Evolutionary conservation across 441 rosid genomes (phyloP).

Genomic region (Flueggea neowawraea): DNA sequence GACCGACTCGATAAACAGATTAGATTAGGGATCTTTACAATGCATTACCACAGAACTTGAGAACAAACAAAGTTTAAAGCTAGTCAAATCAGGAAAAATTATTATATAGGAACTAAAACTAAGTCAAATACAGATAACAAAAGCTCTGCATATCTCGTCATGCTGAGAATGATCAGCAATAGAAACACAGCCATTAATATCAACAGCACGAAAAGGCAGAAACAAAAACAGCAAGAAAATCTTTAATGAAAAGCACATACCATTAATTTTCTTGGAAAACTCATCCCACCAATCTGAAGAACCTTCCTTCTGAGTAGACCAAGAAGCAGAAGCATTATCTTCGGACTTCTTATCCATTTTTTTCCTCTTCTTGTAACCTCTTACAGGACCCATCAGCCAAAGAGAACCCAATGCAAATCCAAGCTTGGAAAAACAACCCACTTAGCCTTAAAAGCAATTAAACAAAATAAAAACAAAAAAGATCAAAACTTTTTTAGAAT

Average conservation of each 20-base stretch:
- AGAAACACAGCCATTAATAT: constrained; percentile 13
- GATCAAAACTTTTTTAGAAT: constrained; percentile 17
- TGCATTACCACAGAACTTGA: constrained; percentile 11
- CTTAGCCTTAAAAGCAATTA: constrained; percentile 2
- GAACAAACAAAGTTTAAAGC: constrained; percentile 10
- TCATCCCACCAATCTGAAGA: constrained; percentile 58
- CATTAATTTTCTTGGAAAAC: constrained; percentile 44
- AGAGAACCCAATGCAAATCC: constrained; percentile 26
- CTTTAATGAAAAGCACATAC: constrained; percentile 24
- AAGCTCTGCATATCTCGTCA: constrained; percentile 3
- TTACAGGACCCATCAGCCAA: constrained; percentile 47
- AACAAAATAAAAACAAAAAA: constrained; percentile 13
- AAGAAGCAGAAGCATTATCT: constrained; percentile 37
- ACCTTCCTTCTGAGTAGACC: constrained; percentile 42
- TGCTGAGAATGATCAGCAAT: constrained; percentile 18
- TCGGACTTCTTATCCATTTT: constrained; percentile 37
- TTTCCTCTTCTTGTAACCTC: constrained; percentile 46
- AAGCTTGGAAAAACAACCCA: constrained; percentile 22
- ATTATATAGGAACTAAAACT: not conserved
- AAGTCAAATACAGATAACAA: constrained; percentile 13
- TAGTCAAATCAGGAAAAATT: constrained; percentile 7
- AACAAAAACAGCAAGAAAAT: constrained; percentile 7
- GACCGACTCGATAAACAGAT: constrained; percentile 19
- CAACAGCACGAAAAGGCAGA: not conserved
- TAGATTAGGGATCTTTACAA: constrained; percentile 41